phyloP scores from a whole-genome alignment of 768 basidiomycete species.

The Albatrellus ellisii region DNA sequence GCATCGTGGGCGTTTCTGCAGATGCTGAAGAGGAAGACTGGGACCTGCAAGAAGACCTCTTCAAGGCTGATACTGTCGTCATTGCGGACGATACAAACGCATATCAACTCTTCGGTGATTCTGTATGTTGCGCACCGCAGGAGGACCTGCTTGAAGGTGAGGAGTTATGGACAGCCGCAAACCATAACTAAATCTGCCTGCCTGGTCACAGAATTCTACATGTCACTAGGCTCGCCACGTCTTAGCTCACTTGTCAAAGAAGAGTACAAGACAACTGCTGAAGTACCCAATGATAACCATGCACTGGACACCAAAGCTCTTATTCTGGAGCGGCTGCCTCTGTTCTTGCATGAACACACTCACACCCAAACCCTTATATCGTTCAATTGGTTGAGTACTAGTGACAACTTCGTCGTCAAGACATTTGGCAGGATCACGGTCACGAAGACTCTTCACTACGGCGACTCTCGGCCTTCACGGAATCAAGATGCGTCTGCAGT shows the following conservation, averaged over 20 bases:
- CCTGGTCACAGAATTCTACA: constrained; percentile 51
- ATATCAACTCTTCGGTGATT: constrained; percentile 66
- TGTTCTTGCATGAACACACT: constrained; percentile 86
- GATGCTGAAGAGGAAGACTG: constrained; percentile 62
- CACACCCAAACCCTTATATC: constrained; percentile 50
- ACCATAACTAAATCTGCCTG: too few species aligned
- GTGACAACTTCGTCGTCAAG: constrained; percentile 57
- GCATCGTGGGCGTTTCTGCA: constrained; percentile 17
- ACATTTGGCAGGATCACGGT: constrained; percentile 52
- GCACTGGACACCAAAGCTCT: constrained; percentile 42
- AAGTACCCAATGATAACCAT: constrained; percentile 33
- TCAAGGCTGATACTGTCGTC: constrained; percentile 54
- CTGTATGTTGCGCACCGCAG: constrained; percentile 69
- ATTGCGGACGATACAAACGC: constrained; percentile 81
- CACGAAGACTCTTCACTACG: constrained; percentile 45
- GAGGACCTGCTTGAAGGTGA: constrained; percentile 84
- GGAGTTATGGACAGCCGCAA: too few species aligned
- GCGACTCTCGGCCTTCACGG: constrained; percentile 32
- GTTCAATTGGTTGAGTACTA: constrained; percentile 49
- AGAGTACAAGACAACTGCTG: constrained; percentile 49
- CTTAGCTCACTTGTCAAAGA: constrained; percentile 67
- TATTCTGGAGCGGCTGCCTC: constrained; percentile 72
- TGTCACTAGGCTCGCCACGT: constrained; percentile 56
- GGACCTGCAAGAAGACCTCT: constrained; percentile 62
- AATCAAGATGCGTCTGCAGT: constrained; percentile 66